Evolutionary conservation across 768 basidiomycete genomes (phyloP).

Genomic region (Pisolithus marmoratus): DNA sequence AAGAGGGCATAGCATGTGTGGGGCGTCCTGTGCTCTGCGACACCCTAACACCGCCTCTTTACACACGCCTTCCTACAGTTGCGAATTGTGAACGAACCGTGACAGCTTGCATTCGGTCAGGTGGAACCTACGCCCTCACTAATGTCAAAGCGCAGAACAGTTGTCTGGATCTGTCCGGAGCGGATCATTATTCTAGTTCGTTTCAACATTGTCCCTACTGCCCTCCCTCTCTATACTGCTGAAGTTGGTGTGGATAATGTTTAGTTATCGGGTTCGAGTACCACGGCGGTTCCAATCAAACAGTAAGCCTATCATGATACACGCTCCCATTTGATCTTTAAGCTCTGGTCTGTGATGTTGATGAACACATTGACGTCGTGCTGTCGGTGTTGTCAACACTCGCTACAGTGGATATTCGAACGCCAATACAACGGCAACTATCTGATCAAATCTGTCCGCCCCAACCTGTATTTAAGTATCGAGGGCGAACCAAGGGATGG

Average conservation of each 20-base stretch:
- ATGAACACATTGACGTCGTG: too few relatives aligned
- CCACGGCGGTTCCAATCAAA: constrained; percentile 44
- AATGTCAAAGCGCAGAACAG: constrained; percentile 46
- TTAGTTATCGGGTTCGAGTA: constrained; percentile 45
- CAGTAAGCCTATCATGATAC: constrained; percentile 25
- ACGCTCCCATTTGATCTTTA: too few relatives aligned
- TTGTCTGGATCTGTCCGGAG: constrained; percentile 50
- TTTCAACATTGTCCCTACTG: not conserved
- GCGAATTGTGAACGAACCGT: too few relatives aligned
- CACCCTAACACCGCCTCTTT: too few relatives aligned
- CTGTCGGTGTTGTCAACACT: not conserved
- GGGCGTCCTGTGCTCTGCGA: too few relatives aligned
- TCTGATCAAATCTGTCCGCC: constrained; percentile 38
- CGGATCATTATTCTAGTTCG: constrained; percentile 43
- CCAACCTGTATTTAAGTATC: constrained; percentile 6
- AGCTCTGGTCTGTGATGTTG: too few relatives aligned
- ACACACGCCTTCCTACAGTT: too few relatives aligned
- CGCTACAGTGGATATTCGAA: constrained; percentile 43
- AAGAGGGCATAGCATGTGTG: too few relatives aligned
- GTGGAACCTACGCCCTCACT: constrained; percentile 38
- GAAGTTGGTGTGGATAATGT: too few relatives aligned
- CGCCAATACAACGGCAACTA: constrained; percentile 23
- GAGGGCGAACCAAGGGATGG: constrained; percentile 29
- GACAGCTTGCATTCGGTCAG: constrained; percentile 27
- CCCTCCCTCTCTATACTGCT: not conserved